Base-by-base conservation (phyloP, 371 early-diverging fungal genomes). In the Rhizopus delemar region DNA sequence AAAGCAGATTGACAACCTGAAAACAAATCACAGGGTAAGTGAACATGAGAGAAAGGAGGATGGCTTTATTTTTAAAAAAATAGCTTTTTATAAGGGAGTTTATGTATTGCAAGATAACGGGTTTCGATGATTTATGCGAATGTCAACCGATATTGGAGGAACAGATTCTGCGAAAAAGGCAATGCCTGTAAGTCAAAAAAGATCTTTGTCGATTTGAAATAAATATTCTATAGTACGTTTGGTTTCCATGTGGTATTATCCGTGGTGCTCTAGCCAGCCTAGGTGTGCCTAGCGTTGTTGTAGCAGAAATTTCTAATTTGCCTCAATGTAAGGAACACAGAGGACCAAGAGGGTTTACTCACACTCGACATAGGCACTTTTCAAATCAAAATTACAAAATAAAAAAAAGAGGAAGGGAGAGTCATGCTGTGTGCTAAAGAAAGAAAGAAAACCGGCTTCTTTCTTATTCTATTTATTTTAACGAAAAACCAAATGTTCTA, bases 21-120 rank as follows among this genome's bases (percentile, higher is more conserved):
- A 98, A 70, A 97, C 99, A 11, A 98, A 98, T 72, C 97, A 97
- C 71, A 73, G 95, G 60, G 94, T 93, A 74, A 63, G 80, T 51
- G 16, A 28, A 57, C 8, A 16, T 34, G 13, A 34, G 29, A 34
- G 36, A 16, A 8, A 33, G 54, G 13, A 46, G 12, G 12, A 3
- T 36, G n/a, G 4, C 8, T 46, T n/a, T 35, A n/a, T n/a, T n/a
- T n/a, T n/a, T n/a, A n/a, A n/a, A 33, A 28, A 53, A 22, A 22
- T 22, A 22, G 22, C 1, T 22, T 22, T 28, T 22, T 28, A 48
- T 16, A 67, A 93, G 88, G 98, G 98, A n/a, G 92, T 96, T 0
- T 98, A 95, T 71, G 97, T 97, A 33, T 80, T 97, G n/a, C 94
- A 96, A 60, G 98, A 98, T 80, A 95, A 93, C 78, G 88, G 88